Base-by-base conservation (phyloP, 176 grass and related monocot species). In the Triticum urartu region DNA sequence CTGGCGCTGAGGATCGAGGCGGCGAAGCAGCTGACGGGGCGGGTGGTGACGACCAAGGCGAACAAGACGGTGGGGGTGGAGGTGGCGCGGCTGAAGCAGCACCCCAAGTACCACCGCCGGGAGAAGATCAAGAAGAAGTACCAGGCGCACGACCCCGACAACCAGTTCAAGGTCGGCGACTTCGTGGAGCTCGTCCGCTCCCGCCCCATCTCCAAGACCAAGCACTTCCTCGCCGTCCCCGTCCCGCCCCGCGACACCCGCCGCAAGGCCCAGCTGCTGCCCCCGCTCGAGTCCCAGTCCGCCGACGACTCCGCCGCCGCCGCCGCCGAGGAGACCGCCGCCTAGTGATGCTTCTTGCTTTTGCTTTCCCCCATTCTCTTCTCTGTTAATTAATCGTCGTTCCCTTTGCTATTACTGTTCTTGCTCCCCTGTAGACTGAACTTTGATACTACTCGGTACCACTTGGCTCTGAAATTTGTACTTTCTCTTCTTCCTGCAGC, bases 201-300 rank as follows among this genome's bases (percentile, higher is more conserved):
- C 71, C 91, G 97, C 61, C 97, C 94, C 90, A 94, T 98, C 85
- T 95, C 93, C 92, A 98, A 98, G 90, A 94, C 92, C 90, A 98
- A 98, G 90, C 79, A 93, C 88, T 91, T 92, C 90, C 20, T 98
- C 58, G 94, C 94, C 82, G 22, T 98, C 70, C 90, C 93, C 26
- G 72, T 89, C 6, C 61, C 90, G 26, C 83, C 90, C 9, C 87
- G 88, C 33, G 84, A 92, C 70, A 86, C 88, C 30, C 90, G 86
- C 64, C 89, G 81, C 89, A 91, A 84, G 76, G 74, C 77, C 2
- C 88, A 90, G 80, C 90, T 95, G 72, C 88, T 75, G 0, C 79
- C 87, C 7, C 88, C 86, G 0, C 88, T 84, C 40, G 71, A 92
- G 84, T 92, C 90, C 8, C 42, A 90, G 80, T 2, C 36, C 68